Evolutionary conservation across 768 basidiomycete genomes (phyloP).

Genomic region (Pleurotus cornucopiae): DNA sequence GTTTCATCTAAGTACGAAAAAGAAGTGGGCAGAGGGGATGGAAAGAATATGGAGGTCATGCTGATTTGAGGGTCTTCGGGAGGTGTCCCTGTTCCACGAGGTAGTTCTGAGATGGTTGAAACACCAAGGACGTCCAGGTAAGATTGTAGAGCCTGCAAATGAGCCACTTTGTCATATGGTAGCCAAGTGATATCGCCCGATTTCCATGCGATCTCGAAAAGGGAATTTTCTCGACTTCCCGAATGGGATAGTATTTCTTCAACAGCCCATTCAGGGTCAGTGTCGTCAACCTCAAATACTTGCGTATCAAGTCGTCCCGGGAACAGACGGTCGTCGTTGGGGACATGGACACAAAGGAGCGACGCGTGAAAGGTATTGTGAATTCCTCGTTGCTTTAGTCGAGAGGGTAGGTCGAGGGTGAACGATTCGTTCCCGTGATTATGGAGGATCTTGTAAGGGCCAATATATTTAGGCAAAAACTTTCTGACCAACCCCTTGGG

Average conservation of each 20-base stretch:
- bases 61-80: too few species aligned
- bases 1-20: too few species aligned
- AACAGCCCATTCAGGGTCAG: slow-evolving; percentile 9
- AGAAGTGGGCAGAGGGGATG: too few species aligned
- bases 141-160: too few species aligned
- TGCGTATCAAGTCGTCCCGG: slow-evolving; percentile 21
- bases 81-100: too few species aligned
- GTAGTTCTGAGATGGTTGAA: too few species aligned
- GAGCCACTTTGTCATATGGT: too few species aligned
- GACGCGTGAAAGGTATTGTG: slow-evolving; percentile 29
- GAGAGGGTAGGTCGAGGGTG: slow-evolving; percentile 21
- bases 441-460: slow-evolving; percentile 22
- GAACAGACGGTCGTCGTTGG: slow-evolving; percentile 29
- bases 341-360: slow-evolving; percentile 23
- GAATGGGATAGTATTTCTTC: slow-evolving; percentile 13
- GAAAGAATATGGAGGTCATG: too few species aligned
- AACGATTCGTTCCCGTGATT: slow-evolving; percentile 15
- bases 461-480: slow-evolving; percentile 30
- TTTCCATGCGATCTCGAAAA: slow-evolving; percentile 18
- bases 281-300: slow-evolving; percentile 16
- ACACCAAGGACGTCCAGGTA: too few species aligned
- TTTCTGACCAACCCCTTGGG: slow-evolving; percentile 26
- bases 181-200: slow-evolving; percentile 18
- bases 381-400: slow-evolving; percentile 19
- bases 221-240: slow-evolving; percentile 10